Base-by-base conservation (phyloP, 768 basidiomycete genomes). In the Boletus bicolor region DNA sequence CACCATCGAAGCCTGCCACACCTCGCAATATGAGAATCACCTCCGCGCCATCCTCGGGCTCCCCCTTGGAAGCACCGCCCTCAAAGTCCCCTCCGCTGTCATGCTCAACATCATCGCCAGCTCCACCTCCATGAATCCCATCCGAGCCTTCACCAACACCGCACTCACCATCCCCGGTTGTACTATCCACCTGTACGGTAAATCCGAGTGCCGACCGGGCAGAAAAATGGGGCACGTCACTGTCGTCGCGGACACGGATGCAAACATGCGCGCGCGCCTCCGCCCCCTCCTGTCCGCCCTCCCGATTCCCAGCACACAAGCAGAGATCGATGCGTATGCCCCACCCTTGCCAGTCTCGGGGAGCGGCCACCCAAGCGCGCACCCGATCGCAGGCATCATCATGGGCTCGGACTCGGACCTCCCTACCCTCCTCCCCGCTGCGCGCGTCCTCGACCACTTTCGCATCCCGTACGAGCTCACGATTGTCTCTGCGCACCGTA, bases 341-440 rank as follows among this genome's bases (percentile, higher is more conserved):
- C 82, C 89, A 0, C 62, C 68, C 0, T 64, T 76, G 0, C 76
- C 79, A 1, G 52, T 64, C 3, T 74, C 78, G 1, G 75, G 77
- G 2, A 75, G 77, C 17, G 82, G 82, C 2, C 77, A 81, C 67
- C 82, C 91, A 7, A 81, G 86, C 65, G 68, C 73, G 0, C 76
- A 83, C 49, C 94, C 96, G 7, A 79, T 98, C 11, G 91, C 98
- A 0, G 89, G 91, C 1, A 81, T 99, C 56, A 94, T 99, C 69
- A 99, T 98, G 97, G 97, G 97, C 17, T 96, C 93, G 10, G 96
- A 98, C 73, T 98, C 96, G 14, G 97, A 99, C 70, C 76, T 99
- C n/a, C 91, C 93, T 0, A 84, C 87, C 19, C 94, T 99, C 88
- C 79, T 91, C 15, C 88, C 93, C 6, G 92, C 91, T 15, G 89